Conservation (phyloP, 495 filamentous ascomycete species). For the Aspergillus olivimuriae region DNA sequence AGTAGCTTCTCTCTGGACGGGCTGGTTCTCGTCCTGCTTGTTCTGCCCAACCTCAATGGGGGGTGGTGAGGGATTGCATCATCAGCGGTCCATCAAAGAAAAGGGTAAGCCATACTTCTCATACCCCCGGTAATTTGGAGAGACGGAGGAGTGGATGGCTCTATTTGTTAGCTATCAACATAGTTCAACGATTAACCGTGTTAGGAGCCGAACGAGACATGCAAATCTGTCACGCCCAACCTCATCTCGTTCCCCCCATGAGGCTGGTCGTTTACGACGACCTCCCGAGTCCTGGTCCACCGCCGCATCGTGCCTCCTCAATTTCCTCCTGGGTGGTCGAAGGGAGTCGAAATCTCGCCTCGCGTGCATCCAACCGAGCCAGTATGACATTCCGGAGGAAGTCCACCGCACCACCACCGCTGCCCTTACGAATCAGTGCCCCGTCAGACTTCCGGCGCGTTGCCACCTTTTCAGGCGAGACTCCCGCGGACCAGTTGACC, state of each 20-base stretch:
- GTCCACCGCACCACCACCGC: slow-evolving; percentile 23
- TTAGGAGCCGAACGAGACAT: slow-evolving; percentile 38
- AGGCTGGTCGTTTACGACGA: slow-evolving; percentile 35
- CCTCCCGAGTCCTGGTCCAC: slow-evolving; percentile 27
- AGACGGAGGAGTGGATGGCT: no score
- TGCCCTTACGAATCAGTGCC: slow-evolving; percentile 39
- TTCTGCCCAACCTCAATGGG: slow-evolving; percentile 25
- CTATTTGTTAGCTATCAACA: no score
- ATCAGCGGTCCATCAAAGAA: slow-evolving; percentile 19
- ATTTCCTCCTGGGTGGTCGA: slow-evolving; percentile 37
- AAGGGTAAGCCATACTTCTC: slow-evolving; percentile 13
- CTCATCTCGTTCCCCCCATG: slow-evolving; percentile 43
- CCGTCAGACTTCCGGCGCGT: slow-evolving; percentile 51
- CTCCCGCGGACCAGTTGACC: slow-evolving; percentile 12
- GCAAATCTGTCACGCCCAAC: slow-evolving; percentile 45
- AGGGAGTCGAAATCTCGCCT: slow-evolving; percentile 32
- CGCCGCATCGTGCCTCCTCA: slow-evolving; percentile 22
- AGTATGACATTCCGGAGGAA: slow-evolving; percentile 46
- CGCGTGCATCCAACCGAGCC: slow-evolving; percentile 44
- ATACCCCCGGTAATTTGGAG: background rate
- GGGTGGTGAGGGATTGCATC: slow-evolving; percentile 19
- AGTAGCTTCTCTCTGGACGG: slow-evolving; percentile 37
- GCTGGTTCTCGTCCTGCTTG: slow-evolving; percentile 39
- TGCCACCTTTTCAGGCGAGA: slow-evolving; percentile 23
- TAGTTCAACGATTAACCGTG: no score